phyloP scores from a whole-genome alignment of 331 rosid genomes.

The Quercus phellos region DNA sequence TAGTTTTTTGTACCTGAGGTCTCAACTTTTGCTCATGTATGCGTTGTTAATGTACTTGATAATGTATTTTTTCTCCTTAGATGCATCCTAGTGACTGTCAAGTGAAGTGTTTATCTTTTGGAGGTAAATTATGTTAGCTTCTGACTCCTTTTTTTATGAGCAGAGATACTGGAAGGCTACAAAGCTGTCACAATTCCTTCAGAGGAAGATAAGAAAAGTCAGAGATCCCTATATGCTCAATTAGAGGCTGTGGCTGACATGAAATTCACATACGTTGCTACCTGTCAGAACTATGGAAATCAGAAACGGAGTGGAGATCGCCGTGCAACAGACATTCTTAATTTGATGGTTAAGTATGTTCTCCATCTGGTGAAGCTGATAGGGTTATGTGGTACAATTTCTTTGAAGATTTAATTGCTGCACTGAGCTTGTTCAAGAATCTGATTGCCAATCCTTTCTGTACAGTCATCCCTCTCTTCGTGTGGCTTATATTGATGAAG shows the following conservation, averaged over 20 bases:
- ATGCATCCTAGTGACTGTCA: not conserved
- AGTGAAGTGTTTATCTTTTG: not conserved
- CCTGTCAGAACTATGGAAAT: constrained; percentile 96
- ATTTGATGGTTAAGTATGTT: constrained; percentile 96
- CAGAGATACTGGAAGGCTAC: constrained; percentile 92
- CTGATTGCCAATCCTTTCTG: constrained; percentile 22
- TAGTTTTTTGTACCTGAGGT: too few relatives aligned
- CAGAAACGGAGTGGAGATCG: constrained; percentile 95
- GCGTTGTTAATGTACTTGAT: too few relatives aligned
- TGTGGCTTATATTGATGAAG: constrained; percentile 96
- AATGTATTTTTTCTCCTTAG: too few relatives aligned
- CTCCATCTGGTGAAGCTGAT: constrained; percentile 9
- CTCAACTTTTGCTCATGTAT: too few relatives aligned
- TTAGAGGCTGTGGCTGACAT: constrained; percentile 90
- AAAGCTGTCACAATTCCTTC: constrained; percentile 76
- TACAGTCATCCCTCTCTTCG: constrained; percentile 91
- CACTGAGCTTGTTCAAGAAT: constrained; percentile 23
- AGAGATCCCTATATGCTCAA: constrained; percentile 80
- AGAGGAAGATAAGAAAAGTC: constrained; percentile 74
- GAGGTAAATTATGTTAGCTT: constrained; percentile 16
- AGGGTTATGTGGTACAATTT: constrained; percentile 17
- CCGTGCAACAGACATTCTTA: constrained; percentile 93
- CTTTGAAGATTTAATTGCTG: constrained; percentile 5
- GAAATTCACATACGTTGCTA: constrained; percentile 93
- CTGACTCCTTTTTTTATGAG: constrained; percentile 17